These are phyloP conservation scores for Cercospora brassicicola DNA, from an alignment of 2,329 filamentous ascomycete genomes.

Conservation along the genomic window DNA sequence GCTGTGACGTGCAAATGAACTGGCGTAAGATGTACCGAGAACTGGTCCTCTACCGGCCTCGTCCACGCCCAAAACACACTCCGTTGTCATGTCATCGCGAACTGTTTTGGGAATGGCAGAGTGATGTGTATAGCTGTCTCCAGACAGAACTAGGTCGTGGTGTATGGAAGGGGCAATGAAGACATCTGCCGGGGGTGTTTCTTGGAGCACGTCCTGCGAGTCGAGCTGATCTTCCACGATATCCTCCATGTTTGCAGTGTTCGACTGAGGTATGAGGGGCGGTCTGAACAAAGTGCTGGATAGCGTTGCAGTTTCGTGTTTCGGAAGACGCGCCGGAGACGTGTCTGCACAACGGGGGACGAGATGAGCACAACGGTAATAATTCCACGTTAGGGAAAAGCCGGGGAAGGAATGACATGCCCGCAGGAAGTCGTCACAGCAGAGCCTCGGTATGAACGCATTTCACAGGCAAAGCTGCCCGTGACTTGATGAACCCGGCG, in stretches of 20 bases:
- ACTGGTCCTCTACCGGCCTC: conserved; percentile 93
- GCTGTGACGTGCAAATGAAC: conserved; percentile 19
- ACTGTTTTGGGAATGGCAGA: conserved; percentile 47
- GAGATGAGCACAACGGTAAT: not conserved
- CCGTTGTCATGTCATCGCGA: conserved; percentile 48
- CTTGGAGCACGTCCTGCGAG: conserved; percentile 36
- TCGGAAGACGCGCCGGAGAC: conserved; percentile 9
- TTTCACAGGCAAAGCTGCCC: conserved; percentile 14
- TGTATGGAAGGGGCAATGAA: conserved; percentile 53
- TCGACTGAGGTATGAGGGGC: not conserved
- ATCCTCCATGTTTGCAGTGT: conserved; percentile 31
- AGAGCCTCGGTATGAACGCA: conserved; percentile 16
- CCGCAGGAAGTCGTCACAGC: not conserved
- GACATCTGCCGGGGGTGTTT: conserved; percentile 40
- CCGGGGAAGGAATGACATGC: conserved; percentile 3
- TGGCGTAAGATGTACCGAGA: conserved; percentile 59
- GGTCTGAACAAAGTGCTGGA: not conserved
- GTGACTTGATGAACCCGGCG: conserved; percentile 10
- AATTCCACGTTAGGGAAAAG: not conserved
- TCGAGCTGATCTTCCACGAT: conserved; percentile 34
- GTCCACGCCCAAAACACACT: conserved; percentile 83
- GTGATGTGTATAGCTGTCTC: conserved; percentile 52
- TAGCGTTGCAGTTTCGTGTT: conserved; percentile 5
- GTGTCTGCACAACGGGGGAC: not conserved
- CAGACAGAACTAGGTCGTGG: conserved; percentile 42